These are phyloP conservation scores for Dalbergia cultrata DNA, from an alignment of 306 rosid genomes.

Conservation along the genomic window DNA sequence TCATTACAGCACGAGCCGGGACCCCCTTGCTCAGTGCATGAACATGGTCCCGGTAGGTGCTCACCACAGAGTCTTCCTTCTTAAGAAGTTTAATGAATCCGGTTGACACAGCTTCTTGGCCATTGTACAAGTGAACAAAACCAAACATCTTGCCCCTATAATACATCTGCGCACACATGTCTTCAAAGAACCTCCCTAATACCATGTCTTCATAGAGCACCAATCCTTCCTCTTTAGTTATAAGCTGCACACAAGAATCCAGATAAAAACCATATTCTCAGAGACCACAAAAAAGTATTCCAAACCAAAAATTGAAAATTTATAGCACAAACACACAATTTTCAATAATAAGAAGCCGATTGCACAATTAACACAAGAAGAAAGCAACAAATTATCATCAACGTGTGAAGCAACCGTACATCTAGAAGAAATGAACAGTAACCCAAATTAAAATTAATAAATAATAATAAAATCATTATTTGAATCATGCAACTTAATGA, in stretches of 20 bases:
- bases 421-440: constrained; percentile 8
- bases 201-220: constrained; percentile 93
- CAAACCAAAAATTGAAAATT: constrained; percentile 15
- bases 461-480: constrained; percentile 1
- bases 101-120: constrained; percentile 98
- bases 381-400: constrained; percentile 22
- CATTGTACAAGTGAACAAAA: constrained; percentile 98
- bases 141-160: constrained; percentile 98
- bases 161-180: constrained; percentile 99
- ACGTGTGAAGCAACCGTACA: constrained; percentile 11
- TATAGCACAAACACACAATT: constrained; percentile 11
- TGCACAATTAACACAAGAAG: constrained; percentile 33
- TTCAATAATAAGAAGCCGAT: constrained; percentile 20
- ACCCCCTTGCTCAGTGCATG: constrained; percentile 98
- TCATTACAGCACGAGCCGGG: constrained; percentile 91
- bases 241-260: constrained; percentile 63
- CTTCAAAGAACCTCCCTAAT: constrained; percentile 91
- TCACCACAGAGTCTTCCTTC: constrained; percentile 81
- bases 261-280: constrained; percentile 39
- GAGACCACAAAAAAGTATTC: constrained; percentile 34
- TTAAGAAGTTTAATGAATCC: constrained; percentile 91
- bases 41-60: constrained; percentile 98
- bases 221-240: constrained; percentile 91
- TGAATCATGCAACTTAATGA: constrained; percentile 13
- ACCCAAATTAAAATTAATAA: neutral